These are phyloP conservation scores for Dipsacomyces acuminosporus DNA, from an alignment of 371 early-diverging fungal species.

Conservation along the genomic window DNA sequence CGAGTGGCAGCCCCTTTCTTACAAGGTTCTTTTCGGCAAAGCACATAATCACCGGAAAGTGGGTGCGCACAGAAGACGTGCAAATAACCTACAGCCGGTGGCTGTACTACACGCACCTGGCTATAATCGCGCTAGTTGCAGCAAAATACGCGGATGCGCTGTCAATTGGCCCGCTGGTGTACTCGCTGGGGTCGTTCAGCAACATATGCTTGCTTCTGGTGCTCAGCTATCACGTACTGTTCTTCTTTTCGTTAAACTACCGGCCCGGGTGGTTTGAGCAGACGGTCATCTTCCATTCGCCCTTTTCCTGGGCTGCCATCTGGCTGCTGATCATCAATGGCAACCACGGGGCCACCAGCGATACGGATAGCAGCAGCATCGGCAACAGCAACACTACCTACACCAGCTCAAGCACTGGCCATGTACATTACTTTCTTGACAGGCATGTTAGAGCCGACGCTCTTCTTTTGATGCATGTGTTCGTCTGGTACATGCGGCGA, in stretches of 20 bases:
- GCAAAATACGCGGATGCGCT: slow-evolving; percentile 27
- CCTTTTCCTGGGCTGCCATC: slow-evolving; percentile 43
- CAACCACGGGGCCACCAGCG: slow-evolving; percentile 2
- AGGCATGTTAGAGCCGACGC: slow-evolving; percentile 25
- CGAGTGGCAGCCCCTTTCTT: slow-evolving; percentile 17
- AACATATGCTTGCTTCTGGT: slow-evolving; percentile 37
- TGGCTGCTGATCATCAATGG: slow-evolving; percentile 38
- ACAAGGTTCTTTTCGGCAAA: slow-evolving; percentile 14
- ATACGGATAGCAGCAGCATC: too few species aligned
- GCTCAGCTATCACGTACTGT: slow-evolving; percentile 30
- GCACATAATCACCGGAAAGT: slow-evolving; percentile 12
- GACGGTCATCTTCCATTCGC: slow-evolving; percentile 33
- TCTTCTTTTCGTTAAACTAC: slow-evolving; percentile 29
- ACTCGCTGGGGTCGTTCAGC: slow-evolving; percentile 33
- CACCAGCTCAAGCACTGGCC: background rate
- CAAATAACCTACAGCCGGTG: slow-evolving; percentile 40
- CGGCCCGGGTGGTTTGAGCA: slow-evolving; percentile 25
- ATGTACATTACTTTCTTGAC: slow-evolving; percentile 20
- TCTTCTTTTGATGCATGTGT: slow-evolving; percentile 22
- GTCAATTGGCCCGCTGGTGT: slow-evolving; percentile 23
- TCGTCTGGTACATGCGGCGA: slow-evolving; percentile 41
- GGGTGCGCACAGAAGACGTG: slow-evolving; percentile 24
- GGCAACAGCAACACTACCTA: background rate
- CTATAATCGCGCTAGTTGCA: slow-evolving; percentile 17
- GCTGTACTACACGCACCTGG: slow-evolving; percentile 33